Conservation (phyloP, 2,329 filamentous ascomycete genomes). For the Neurospora sp. region DNA sequence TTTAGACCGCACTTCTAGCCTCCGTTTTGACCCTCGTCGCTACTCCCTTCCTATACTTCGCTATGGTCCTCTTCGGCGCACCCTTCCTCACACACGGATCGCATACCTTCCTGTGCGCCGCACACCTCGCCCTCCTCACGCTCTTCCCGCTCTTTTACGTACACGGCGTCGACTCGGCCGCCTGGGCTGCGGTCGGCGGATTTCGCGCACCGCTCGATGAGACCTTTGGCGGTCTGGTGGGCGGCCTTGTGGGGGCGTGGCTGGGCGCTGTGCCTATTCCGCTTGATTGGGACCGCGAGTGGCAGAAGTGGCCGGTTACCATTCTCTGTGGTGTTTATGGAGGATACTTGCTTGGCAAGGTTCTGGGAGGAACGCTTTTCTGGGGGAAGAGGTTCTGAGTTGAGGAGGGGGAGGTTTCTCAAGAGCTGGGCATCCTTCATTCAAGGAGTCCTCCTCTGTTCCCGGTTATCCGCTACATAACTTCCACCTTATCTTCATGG, state of each 20-base stretch:
- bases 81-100: conserved; percentile 71
- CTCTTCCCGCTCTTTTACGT: conserved; percentile 76
- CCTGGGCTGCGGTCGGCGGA: conserved; percentile 63
- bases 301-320: conserved; percentile 96
- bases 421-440: neutral
- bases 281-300: conserved; percentile 96
- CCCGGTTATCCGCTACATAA: neutral
- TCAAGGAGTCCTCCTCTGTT: neutral
- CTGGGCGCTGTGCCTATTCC: conserved; percentile 90
- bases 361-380: conserved; percentile 42
- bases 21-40: conserved; percentile 57
- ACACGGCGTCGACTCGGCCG: conserved; percentile 62
- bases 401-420: neutral
- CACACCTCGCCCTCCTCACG: conserved; percentile 71
- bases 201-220: conserved; percentile 67
- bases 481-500: neutral
- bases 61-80: conserved; percentile 82
- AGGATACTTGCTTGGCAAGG: conserved; percentile 64
- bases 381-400: conserved; percentile 34
- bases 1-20: conserved; percentile 35
- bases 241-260: conserved; percentile 75
- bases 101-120: conserved; percentile 70
- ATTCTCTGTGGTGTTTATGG: conserved; percentile 74
- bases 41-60: conserved; percentile 49
- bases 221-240: conserved; percentile 72